Evolutionary conservation across 1,284 basidiomycete species (phyloP), one percentile per base, ranked within the genome.

Genomic region (Schizophyllum commune): DNA sequence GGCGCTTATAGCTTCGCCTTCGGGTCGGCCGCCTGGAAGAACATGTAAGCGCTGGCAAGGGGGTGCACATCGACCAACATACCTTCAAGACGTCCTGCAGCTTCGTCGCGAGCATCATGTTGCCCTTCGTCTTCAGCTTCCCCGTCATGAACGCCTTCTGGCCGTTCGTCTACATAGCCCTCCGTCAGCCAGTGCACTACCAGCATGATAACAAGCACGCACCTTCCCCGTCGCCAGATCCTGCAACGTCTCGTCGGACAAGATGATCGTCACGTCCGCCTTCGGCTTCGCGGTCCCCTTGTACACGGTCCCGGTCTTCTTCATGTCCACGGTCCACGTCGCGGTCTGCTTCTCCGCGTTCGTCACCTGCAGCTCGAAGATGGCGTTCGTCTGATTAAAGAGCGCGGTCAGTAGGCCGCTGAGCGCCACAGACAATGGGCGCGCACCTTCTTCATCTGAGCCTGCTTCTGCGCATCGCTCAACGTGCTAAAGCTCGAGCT

Each of bases 131-230:
- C 81, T 91, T 90, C 63, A 96, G 82, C 71, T 92, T 91, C 20
- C 94, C 94, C 15, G 91, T 92, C 91, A 96, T 93, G 79, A 94
- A 96, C 21, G 92, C 93, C 74, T 94, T 95, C 74, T 97, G 95
- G 8, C 92, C 94, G 68, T 92, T 89, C 33, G 88, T 75, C 88
- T 89, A 65, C 3, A 63, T 2, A 33, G 54, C 56, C 52, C 13
- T 59, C 56, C 33, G 32, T 21, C 55, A 13, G 55, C 17, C 51
- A 52, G 19, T 51, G 6, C 22, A 51, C 22, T 20, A 32, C 27
- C 27, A 21, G 32, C 15, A 52, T 51, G n/a, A 55, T 27, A 21
- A n/a, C n/a, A n/a, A 32, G 5, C 56, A 62, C 77, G 53, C 65
- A 86, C 86, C 79, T 89, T 89, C 68, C 89, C 89, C 39, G 76